Percentiles rank a stretch among this genome's conserved stretches.
phyloP scores from a whole-genome alignment of 2,329 filamentous ascomycete species.

The Penicillium sp. region DNA sequence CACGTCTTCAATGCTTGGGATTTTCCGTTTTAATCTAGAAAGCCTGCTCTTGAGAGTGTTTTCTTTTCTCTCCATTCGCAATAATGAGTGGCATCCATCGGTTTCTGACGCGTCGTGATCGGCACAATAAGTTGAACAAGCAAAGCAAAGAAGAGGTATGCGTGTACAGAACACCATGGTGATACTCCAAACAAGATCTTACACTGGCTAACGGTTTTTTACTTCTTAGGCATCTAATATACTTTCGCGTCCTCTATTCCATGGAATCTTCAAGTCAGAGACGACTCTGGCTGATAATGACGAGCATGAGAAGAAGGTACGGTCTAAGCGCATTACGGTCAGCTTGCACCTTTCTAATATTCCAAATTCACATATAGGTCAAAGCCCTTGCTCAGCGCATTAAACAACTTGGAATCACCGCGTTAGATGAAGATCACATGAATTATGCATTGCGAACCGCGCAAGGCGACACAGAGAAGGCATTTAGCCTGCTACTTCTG shows the following conservation, averaged over 20 bases:
- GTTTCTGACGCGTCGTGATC: constrained; percentile 44
- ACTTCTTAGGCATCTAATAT: constrained; percentile 24
- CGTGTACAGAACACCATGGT: neutral
- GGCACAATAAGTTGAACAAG: constrained; percentile 30
- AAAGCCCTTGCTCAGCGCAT: constrained; percentile 56
- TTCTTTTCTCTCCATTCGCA: neutral
- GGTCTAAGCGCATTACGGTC: neutral
- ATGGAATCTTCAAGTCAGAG: constrained; percentile 36
- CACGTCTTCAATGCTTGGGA: constrained; percentile 23
- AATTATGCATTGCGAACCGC: constrained; percentile 63
- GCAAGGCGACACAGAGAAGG: constrained; percentile 68
- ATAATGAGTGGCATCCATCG: constrained; percentile 45
- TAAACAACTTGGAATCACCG: constrained; percentile 53
- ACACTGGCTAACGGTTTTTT: constrained; percentile 12
- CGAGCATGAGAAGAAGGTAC: constrained; percentile 39
- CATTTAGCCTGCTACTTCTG: constrained; percentile 73
- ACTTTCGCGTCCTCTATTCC: constrained; percentile 30
- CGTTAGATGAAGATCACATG: constrained; percentile 62
- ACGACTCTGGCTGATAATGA: constrained; percentile 20
- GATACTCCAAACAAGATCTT: neutral
- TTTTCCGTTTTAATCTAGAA: constrained; percentile 8
- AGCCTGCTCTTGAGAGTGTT: neutral
- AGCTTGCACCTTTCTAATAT: constrained; percentile 14
- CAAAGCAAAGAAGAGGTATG: constrained; percentile 37
- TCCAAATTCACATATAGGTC: constrained; percentile 39